Percentiles rank a stretch among this genome's conserved stretches.
These are phyloP conservation scores for Rhizopus sp. DNA, from an alignment of 371 early-diverging fungal species.

Conservation along the genomic window DNA sequence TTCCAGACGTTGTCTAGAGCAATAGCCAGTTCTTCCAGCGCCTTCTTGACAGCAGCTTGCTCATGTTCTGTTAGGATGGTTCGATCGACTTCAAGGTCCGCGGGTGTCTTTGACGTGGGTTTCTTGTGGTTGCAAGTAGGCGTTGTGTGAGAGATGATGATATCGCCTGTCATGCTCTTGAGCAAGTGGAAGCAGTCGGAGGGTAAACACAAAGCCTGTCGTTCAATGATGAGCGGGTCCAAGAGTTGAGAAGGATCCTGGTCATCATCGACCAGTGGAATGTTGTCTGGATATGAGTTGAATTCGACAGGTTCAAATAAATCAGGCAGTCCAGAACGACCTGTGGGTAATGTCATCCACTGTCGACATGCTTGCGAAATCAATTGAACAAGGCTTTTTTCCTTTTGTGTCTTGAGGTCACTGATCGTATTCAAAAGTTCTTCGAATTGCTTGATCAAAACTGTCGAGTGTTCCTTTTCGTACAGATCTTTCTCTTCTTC, in stretches of 20 bases:
- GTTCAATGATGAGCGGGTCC: conserved; percentile 63
- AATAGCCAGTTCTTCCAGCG: conserved; percentile 39
- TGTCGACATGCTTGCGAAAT: conserved; percentile 36
- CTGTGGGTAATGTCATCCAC: conserved; percentile 47
- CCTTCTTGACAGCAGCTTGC: conserved; percentile 35
- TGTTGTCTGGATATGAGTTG: conserved; percentile 63
- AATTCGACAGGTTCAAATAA: conserved; percentile 54
- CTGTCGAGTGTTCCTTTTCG: conserved; percentile 17
- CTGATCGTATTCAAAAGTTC: background rate
- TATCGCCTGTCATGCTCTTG: conserved; percentile 70
- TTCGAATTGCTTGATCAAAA: conserved; percentile 16
- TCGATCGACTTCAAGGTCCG: conserved; percentile 73
- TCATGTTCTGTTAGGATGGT: conserved; percentile 68
- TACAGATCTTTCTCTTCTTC: conserved; percentile 7
- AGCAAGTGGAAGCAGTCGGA: conserved; percentile 69
- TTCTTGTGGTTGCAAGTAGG: conserved; percentile 75
- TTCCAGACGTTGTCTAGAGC: conserved; percentile 45
- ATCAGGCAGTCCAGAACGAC: conserved; percentile 39
- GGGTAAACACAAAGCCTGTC: conserved; percentile 62
- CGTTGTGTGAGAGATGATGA: conserved; percentile 71
- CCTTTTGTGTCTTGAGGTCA: background rate
- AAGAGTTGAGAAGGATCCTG: conserved; percentile 63
- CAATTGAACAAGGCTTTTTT: conserved; percentile 13
- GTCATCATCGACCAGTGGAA: conserved; percentile 59
- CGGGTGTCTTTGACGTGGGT: conserved; percentile 65